Percentiles rank a stretch among this genome's conserved stretches.
Evolutionary conservation across 306 rosid genomes (phyloP).

Genomic region (Pachyrhizus erosus): DNA sequence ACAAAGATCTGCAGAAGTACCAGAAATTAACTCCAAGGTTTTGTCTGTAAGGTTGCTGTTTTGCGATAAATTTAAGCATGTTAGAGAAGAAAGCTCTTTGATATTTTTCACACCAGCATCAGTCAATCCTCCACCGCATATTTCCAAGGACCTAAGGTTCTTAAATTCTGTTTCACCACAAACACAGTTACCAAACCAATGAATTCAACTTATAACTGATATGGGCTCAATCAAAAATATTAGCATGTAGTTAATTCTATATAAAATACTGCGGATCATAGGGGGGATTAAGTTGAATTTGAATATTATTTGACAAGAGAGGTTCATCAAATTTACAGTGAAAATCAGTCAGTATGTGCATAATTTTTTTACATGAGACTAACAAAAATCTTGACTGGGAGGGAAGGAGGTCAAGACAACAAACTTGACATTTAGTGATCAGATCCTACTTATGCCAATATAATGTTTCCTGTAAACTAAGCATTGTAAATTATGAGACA

Average conservation of each 20-base stretch:
- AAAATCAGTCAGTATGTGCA: background rate
- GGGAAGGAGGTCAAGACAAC: background rate
- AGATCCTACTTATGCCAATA: background rate
- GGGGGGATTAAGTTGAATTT: background rate
- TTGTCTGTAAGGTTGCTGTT: slow-evolving; percentile 88
- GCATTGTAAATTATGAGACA: slow-evolving; percentile 1
- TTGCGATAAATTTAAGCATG: slow-evolving; percentile 85
- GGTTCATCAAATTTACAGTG: slow-evolving; percentile 14
- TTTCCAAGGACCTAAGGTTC: slow-evolving; percentile 88
- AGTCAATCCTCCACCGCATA: slow-evolving; percentile 93
- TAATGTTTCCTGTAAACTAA: slow-evolving; percentile 2
- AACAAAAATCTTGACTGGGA: slow-evolving; percentile 13
- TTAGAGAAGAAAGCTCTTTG: slow-evolving; percentile 80
- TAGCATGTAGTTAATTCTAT: slow-evolving; percentile 9
- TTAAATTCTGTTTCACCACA: slow-evolving; percentile 69
- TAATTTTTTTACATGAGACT: slow-evolving; percentile 29
- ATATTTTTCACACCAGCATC: slow-evolving; percentile 91
- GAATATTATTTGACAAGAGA: slow-evolving; percentile 20
- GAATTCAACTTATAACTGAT: background rate
- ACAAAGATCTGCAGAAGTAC: slow-evolving; percentile 47
- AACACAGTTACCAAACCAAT: slow-evolving; percentile 4
- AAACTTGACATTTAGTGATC: slow-evolving; percentile 20
- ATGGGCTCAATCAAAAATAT: slow-evolving; percentile 23
- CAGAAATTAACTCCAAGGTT: slow-evolving; percentile 82
- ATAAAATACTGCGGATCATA: background rate